These are phyloP conservation scores for Cercophora scortea DNA, from an alignment of 495 filamentous ascomycete species.

Conservation along the genomic window DNA sequence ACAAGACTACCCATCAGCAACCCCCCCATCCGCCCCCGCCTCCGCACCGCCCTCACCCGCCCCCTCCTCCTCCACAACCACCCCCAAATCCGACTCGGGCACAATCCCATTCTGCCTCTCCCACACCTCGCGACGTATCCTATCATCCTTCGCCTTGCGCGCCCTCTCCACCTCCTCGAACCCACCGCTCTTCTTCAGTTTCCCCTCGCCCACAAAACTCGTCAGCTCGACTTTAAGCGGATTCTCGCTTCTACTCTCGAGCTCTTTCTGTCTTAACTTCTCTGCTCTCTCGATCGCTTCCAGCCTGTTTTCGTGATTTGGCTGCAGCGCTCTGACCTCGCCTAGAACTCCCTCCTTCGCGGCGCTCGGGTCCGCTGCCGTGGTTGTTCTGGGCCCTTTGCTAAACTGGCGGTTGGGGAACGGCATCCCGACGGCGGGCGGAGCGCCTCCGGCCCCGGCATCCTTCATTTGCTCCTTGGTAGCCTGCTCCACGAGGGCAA, in stretches of 20 bases:
- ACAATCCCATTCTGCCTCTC: slow-evolving; percentile 53
- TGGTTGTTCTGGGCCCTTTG: slow-evolving; percentile 54
- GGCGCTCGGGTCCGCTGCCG: slow-evolving; percentile 60
- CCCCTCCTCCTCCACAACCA: slow-evolving; percentile 12
- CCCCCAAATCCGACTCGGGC: slow-evolving; percentile 9
- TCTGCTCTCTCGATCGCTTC: slow-evolving; percentile 96
- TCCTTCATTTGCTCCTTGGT: slow-evolving; percentile 91
- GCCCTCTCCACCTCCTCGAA: slow-evolving; percentile 88
- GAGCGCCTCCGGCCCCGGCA: slow-evolving; percentile 36
- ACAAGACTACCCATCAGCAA: neutral
- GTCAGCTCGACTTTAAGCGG: slow-evolving; percentile 86
- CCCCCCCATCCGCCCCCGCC: neutral
- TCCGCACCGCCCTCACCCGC: neutral
- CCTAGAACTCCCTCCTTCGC: slow-evolving; percentile 88
- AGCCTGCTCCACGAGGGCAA: slow-evolving; percentile 90
- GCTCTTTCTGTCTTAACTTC: slow-evolving; percentile 76
- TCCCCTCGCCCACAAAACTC: slow-evolving; percentile 82
- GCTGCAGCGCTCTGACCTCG: slow-evolving; percentile 88
- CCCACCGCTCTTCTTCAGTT: slow-evolving; percentile 90
- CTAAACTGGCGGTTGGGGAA: slow-evolving; percentile 35
- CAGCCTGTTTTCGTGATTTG: slow-evolving; percentile 85
- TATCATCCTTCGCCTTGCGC: slow-evolving; percentile 78
- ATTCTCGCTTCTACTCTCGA: slow-evolving; percentile 67
- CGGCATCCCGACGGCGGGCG: neutral
- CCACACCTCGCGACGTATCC: slow-evolving; percentile 78